Percentiles rank a stretch among this genome's conserved stretches.
phyloP scores from a whole-genome alignment of 805 yeast species.

The Myxozyma vanderwaltii region DNA sequence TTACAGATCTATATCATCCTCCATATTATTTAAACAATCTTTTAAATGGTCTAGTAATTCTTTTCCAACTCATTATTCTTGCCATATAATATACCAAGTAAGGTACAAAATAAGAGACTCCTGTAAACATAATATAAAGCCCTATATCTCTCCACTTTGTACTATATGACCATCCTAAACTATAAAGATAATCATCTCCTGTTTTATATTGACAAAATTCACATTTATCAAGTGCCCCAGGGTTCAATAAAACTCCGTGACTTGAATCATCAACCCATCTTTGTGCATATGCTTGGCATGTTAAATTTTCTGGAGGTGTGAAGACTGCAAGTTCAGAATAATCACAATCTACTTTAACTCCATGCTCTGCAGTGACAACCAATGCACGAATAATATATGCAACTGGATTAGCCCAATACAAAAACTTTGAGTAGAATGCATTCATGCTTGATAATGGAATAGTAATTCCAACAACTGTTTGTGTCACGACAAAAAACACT shows the following conservation, averaged over 20 bases:
- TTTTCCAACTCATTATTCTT: constrained; percentile 11
- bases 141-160: constrained; percentile 63
- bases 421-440: constrained; percentile 72
- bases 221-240: constrained; percentile 55
- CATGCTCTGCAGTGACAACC: constrained; percentile 59
- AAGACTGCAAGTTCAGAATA: constrained; percentile 52
- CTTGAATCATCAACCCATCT: constrained; percentile 51
- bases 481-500: constrained; percentile 59
- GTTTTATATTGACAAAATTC: constrained; percentile 57
- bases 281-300: constrained; percentile 50
- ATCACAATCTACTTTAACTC: constrained; percentile 52
- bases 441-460: constrained; percentile 56
- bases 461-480: constrained; percentile 80
- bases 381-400: constrained; percentile 64
- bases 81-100: constrained; percentile 24
- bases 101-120: constrained; percentile 43
- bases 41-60: constrained; percentile 16
- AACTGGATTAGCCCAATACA: constrained; percentile 73
- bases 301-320: constrained; percentile 55
- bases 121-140: constrained; percentile 54
- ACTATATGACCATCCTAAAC: constrained; percentile 40
- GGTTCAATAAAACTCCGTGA: constrained; percentile 51
- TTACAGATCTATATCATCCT: not conserved
- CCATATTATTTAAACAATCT: not conserved
- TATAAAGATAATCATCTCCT: constrained; percentile 62